A percentile compares a stretch with the other conserved stretches of the same genome.
Conservation (phyloP, 2,329 filamentous ascomycete genomes). For the Talaromyces rugulosus region DNA sequence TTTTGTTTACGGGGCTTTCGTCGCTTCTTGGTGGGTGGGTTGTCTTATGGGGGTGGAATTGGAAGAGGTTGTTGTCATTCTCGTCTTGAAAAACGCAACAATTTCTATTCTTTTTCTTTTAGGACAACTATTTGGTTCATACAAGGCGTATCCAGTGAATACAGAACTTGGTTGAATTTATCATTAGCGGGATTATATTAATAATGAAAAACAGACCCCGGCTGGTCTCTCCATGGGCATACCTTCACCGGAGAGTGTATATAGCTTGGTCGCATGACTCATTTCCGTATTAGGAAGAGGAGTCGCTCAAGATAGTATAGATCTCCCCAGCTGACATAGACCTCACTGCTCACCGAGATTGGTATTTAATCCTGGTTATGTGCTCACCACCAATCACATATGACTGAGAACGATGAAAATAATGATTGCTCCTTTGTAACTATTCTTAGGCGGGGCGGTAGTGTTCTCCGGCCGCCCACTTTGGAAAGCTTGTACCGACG, state of each 20-base stretch:
- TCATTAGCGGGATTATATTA: background rate
- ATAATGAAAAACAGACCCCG: background rate
- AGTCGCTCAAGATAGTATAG: background rate
- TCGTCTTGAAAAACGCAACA: background rate
- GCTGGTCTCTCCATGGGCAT: background rate
- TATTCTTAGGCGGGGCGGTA: too few species aligned
- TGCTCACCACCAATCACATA: background rate
- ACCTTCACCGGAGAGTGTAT: background rate
- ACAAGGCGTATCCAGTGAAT: too few species aligned
- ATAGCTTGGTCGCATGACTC: background rate
- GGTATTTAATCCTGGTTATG: background rate
- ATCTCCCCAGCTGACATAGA: background rate
- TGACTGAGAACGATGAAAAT: background rate
- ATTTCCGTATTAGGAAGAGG: background rate
- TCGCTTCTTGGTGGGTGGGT: slow-evolving; percentile 50
- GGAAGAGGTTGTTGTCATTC: slow-evolving; percentile 9
- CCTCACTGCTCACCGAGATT: background rate
- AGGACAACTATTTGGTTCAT: too few species aligned
- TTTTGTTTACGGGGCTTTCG: slow-evolving; percentile 50
- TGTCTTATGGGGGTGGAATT: slow-evolving; percentile 42
- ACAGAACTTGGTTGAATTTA: background rate
- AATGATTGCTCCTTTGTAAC: too few species aligned
- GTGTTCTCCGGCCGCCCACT: background rate
- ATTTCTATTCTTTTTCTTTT: too few species aligned
- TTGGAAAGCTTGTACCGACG: background rate